A percentile compares a stretch with the other conserved stretches of the same genome.
Conservation (phyloP, 257 asterid genomes). For the Ocimum tenuiflorum region DNA sequence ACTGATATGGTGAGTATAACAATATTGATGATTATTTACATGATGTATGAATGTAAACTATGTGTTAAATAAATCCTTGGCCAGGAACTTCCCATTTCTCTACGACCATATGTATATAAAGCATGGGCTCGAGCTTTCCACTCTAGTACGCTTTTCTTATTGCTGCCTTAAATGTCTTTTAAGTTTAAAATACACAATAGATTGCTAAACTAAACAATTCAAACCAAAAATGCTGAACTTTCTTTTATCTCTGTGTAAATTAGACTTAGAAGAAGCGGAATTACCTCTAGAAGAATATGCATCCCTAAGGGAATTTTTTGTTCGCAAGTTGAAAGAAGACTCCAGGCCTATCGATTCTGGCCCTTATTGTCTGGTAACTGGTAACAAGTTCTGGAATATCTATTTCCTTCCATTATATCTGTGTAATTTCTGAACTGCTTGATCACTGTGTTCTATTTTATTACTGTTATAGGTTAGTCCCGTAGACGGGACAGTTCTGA, state of each 20-base stretch:
- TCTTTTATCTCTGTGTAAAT: slow-evolving; percentile 3
- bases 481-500: slow-evolving; percentile 82
- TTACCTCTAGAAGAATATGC: slow-evolving; percentile 84
- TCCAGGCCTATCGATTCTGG: slow-evolving; percentile 65
- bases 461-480: slow-evolving; percentile 67
- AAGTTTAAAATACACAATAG: background rate
- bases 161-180: background rate
- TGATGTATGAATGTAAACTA: slow-evolving; percentile 1
- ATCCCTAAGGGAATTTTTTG: slow-evolving; percentile 69
- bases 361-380: slow-evolving; percentile 92
- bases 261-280: slow-evolving; percentile 79
- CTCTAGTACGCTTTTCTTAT: slow-evolving; percentile 50
- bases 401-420: slow-evolving; percentile 12
- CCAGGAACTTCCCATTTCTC: slow-evolving; percentile 84
- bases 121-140: slow-evolving; percentile 99
- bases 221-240: background rate
- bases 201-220: slow-evolving; percentile 4
- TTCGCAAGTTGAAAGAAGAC: slow-evolving; percentile 73
- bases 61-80: slow-evolving; percentile 23
- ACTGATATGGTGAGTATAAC: slow-evolving; percentile 54
- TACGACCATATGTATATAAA: slow-evolving; percentile 72
- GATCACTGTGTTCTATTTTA: slow-evolving; percentile 8
- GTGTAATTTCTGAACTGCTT: slow-evolving; percentile 11
- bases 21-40: slow-evolving; percentile 11
- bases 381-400: slow-evolving; percentile 46